Evolutionary conservation across 2,329 filamentous ascomycete genomes (phyloP), one percentile per base, ranked within the genome.

Genomic region (Monosporascus sp.): DNA sequence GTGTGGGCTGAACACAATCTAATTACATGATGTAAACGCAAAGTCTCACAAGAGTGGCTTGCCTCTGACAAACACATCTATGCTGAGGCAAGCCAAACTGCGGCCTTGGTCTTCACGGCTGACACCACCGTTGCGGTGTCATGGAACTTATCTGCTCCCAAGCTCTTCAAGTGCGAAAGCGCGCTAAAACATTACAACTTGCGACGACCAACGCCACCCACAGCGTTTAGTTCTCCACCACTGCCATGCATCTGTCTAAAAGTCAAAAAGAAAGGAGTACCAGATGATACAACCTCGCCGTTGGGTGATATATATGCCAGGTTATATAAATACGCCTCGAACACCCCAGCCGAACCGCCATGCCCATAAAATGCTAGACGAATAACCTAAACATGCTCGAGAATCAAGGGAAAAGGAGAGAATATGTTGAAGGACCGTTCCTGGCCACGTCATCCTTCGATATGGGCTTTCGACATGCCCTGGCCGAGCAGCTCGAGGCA

Each of bases 401-500:
- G 63, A 65, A 61, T 63, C 59, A 69, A 60, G 52, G 56, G 55
- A 59, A 58, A 63, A 56, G 52, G 58, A 58, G 57, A 50, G 53
- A 51, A 51, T 52, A 46, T 49, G 55, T 57, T 14, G 11, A 52
- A 37, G 45, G 51, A 46, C 37, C 49, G 55, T 50, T 51, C 19
- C 14, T 7, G 24, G 35, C 6, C 27, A 52, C 27, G 66, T 76
- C 60, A 94, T 41, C 88, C 89, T 71, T 96, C 91, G 59, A 94
- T 90, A 60, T 95, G 86, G 48, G 86, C 81, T 72, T 93, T 93
- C 35, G 87, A 85, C 64, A 80, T 85, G 63, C 79, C 81, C 69
- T 90, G 88, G 49, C 88, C 89, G 37, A 96, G 75, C 3, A 96
- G 80, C 71, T 97, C 93, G 41, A 97, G 79, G 69, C 91, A 97